Evolutionary conservation across 2,329 filamentous ascomycete genomes (phyloP).

Genomic region (Penicillium vulpinum): DNA sequence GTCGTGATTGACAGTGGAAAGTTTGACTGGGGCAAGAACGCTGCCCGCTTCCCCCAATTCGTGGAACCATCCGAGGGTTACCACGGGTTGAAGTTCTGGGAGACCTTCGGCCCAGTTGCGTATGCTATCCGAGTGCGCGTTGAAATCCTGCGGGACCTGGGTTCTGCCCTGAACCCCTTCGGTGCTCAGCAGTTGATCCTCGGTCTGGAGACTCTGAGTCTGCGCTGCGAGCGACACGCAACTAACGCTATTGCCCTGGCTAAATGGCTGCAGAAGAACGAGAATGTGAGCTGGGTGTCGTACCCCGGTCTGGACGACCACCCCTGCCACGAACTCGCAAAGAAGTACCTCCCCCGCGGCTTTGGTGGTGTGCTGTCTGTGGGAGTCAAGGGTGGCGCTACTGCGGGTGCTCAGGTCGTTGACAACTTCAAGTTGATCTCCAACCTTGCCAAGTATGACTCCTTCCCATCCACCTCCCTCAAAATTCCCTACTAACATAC

Average conservation of each 20-base stretch:
- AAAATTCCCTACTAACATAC: not conserved
- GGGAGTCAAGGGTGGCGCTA: slow-evolving; percentile 83
- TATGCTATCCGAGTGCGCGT: slow-evolving; percentile 86
- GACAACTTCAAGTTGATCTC: slow-evolving; percentile 94
- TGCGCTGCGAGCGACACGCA: slow-evolving; percentile 83
- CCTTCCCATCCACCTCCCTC: not conserved
- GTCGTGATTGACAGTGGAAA: slow-evolving; percentile 85
- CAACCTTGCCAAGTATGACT: slow-evolving; percentile 77
- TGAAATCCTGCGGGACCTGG: slow-evolving; percentile 85
- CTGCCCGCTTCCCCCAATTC: slow-evolving; percentile 86
- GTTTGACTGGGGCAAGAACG: slow-evolving; percentile 89
- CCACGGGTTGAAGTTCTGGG: slow-evolving; percentile 92
- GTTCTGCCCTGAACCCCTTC: slow-evolving; percentile 81
- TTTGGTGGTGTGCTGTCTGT: slow-evolving; percentile 91
- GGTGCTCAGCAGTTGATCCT: slow-evolving; percentile 88
- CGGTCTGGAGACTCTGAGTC: slow-evolving; percentile 83
- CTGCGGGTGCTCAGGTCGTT: slow-evolving; percentile 82
- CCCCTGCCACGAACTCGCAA: slow-evolving; percentile 73
- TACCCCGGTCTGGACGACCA: slow-evolving; percentile 88
- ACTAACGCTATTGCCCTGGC: slow-evolving; percentile 79
- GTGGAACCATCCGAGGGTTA: slow-evolving; percentile 82
- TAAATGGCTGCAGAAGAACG: slow-evolving; percentile 77
- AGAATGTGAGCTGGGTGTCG: slow-evolving; percentile 87
- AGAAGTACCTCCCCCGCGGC: slow-evolving; percentile 81
- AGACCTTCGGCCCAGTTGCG: slow-evolving; percentile 82